A percentile compares a stretch with the other conserved stretches of the same genome.
Conservation (phyloP, 208 protist genomes). For the Angomonas ambiguus region DNA sequence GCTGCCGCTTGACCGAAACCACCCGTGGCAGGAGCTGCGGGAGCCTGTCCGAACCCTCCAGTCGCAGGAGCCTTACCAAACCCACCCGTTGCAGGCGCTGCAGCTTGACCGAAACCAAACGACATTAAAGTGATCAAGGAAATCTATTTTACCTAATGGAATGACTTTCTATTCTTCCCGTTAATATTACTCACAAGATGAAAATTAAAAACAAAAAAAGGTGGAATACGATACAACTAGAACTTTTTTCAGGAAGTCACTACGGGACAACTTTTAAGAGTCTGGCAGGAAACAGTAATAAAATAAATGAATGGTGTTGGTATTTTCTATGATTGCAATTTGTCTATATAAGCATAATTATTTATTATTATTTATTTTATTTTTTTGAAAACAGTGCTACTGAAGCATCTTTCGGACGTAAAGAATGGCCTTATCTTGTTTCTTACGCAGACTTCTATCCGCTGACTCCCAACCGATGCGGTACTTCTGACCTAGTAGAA, state of each 20-base stretch:
- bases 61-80: not conserved
- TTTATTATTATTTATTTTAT: too few relatives aligned
- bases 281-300: too few relatives aligned
- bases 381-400: too few relatives aligned
- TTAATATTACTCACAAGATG: not conserved
- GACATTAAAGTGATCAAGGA: constrained; percentile 14
- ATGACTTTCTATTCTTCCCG: too few relatives aligned
- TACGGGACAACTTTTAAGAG: too few relatives aligned
- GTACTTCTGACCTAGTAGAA: not conserved
- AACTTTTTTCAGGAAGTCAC: too few relatives aligned
- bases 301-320: too few relatives aligned
- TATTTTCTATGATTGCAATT: too few relatives aligned
- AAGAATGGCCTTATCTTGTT: not conserved
- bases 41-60: constrained; percentile 17
- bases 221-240: too few relatives aligned
- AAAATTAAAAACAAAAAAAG: not conserved
- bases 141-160: too few relatives aligned
- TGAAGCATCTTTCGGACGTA: not conserved
- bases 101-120: constrained; percentile 14
- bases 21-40: constrained; percentile 13
- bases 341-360: too few relatives aligned
- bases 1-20: constrained; percentile 27
- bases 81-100: not conserved
- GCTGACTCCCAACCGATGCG: not conserved
- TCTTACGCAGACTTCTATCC: not conserved